Evolutionary conservation across 2,329 filamentous ascomycete species (phyloP), one percentile per base, ranked within the genome.

Genomic region (Phyllosticta citrichinensis): DNA sequence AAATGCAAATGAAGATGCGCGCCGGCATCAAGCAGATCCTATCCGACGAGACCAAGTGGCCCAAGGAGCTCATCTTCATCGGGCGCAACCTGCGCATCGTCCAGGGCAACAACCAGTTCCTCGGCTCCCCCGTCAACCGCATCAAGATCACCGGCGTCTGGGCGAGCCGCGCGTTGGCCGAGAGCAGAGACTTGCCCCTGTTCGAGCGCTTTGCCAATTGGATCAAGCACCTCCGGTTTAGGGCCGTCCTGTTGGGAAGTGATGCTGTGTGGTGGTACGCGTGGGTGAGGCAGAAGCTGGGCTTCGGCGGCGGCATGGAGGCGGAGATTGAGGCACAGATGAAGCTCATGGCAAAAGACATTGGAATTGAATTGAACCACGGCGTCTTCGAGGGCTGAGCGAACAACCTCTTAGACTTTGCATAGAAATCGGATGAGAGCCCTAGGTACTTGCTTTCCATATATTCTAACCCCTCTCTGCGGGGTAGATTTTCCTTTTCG

Each of bases 111-210:
- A 96, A 96, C 72, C 91, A 96, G 71, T 93, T 88, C 74, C 82
- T 96, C 57, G 91, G 91, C 22, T 90, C 87, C 0, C 92, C 92
- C 0, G 91, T 96, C 52, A 92, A 96, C 73, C 81, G 94, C 1
- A 85, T 97, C 73, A 97, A 97, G 77, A 91, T 96, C 72, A 97
- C 94, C 64, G 92, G 92, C 22, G 81, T 85, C 62, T 97, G 93
- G 93, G 93, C 93, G 1, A 89, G 85, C 63, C 80, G 89, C 22
- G 91, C 90, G 58, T 77, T 97, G n/a, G 87, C 87, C 24, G 86
- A 95, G 74, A 86, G 87, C 65, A 81, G 78, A 17, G 83, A 88
- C 69, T 76, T 91, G 61, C 81, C 82, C 2, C 77, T 83, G 62
- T 70, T 75, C 0, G 82, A 90, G 73, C 79, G 89, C 56, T 77